Evolutionary conservation across 306 rosid genomes (phyloP).

Genomic region (Cucurbita argyrosperma): DNA sequence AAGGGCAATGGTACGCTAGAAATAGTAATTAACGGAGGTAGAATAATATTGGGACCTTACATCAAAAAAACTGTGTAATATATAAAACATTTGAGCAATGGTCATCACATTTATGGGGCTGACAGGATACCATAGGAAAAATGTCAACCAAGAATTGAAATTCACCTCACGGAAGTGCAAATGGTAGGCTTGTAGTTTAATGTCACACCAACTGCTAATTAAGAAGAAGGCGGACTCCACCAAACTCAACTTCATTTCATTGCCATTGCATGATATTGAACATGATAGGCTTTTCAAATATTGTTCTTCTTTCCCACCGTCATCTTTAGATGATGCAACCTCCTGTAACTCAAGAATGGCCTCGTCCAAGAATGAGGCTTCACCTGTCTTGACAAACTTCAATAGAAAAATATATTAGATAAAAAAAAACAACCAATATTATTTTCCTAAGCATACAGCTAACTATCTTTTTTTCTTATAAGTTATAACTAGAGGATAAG

Average conservation of each 20-base stretch:
- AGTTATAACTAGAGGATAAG: not conserved
- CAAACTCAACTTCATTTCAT: slow-evolving; percentile 26
- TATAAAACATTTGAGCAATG: not conserved
- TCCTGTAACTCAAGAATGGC: slow-evolving; percentile 30
- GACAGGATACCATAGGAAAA: not conserved
- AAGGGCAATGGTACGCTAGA: not conserved
- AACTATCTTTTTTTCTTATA: not conserved
- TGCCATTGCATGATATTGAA: slow-evolving; percentile 13
- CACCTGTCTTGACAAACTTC: slow-evolving; percentile 37
- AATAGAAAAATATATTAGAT: slow-evolving; percentile 9
- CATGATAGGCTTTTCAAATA: slow-evolving; percentile 27
- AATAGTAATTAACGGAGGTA: not conserved
- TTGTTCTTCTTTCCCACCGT: slow-evolving; percentile 13
- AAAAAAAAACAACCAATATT: not conserved
- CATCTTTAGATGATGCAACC: slow-evolving; percentile 18
- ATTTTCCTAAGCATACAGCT: not conserved
- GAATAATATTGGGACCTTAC: not conserved
- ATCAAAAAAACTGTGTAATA: not conserved
- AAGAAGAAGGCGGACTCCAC: slow-evolving; percentile 29
- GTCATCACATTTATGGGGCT: not conserved
- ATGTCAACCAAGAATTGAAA: not conserved
- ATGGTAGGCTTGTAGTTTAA: slow-evolving; percentile 41
- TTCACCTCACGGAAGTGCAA: slow-evolving; percentile 35
- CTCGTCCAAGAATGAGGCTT: slow-evolving; percentile 25
- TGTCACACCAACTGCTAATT: slow-evolving; percentile 34